These are phyloP conservation scores for Hymenoscyphus occultus DNA, from an alignment of 2,329 filamentous ascomycete species.

Conservation along the genomic window DNA sequence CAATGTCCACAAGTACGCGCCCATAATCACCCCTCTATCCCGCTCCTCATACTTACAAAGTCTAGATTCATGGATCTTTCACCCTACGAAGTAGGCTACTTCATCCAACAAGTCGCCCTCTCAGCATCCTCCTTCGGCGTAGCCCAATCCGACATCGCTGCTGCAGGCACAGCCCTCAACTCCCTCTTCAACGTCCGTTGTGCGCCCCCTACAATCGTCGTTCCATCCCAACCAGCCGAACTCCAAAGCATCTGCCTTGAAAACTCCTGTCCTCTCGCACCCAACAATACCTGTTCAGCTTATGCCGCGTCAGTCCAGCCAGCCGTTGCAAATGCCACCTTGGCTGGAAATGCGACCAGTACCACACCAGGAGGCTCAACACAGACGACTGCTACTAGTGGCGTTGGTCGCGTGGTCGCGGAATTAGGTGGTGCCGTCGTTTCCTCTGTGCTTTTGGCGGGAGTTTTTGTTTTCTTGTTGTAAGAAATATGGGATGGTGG, in stretches of 20 bases:
- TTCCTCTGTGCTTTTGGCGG: background rate
- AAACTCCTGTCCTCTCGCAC: conserved; percentile 47
- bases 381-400: background rate
- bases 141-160: conserved; percentile 48
- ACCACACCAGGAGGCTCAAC: background rate
- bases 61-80: conserved; percentile 54
- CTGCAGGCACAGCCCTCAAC: conserved; percentile 49
- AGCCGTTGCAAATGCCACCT: conserved; percentile 1
- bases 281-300: conserved; percentile 45
- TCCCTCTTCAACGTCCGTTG: conserved; percentile 52
- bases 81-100: conserved; percentile 52
- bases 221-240: conserved; percentile 45
- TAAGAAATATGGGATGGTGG: background rate
- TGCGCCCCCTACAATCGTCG: conserved; percentile 43
- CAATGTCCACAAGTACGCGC: conserved; percentile 47
- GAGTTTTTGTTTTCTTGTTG: background rate
- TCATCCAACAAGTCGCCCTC: conserved; percentile 56
- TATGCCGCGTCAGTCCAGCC: conserved; percentile 37
- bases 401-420: background rate
- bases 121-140: conserved; percentile 58
- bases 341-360: background rate
- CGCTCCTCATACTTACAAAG: conserved; percentile 10
- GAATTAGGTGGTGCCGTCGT: background rate
- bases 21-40: background rate
- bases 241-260: conserved; percentile 56